Conservation (phyloP, 2,329 filamentous ascomycete genomes). For the Neodidymelliopsis sp. region DNA sequence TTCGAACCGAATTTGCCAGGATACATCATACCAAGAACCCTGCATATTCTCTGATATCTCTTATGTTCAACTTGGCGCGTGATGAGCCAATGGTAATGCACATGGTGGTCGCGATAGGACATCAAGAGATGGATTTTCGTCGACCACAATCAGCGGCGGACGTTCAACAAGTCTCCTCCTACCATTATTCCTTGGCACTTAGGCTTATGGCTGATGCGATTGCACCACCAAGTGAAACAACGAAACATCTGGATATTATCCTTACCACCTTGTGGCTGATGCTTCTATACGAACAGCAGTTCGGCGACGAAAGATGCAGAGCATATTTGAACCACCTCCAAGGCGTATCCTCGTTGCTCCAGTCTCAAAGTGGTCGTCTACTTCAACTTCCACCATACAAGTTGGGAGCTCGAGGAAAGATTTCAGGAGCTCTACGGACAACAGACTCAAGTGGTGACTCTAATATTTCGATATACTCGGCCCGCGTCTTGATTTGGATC, state of each 20-base stretch:
- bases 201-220: constrained; percentile 40
- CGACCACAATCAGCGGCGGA: constrained; percentile 6
- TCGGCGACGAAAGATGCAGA: constrained; percentile 44
- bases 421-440: background rate
- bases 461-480: constrained; percentile 43
- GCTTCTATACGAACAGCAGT: constrained; percentile 51
- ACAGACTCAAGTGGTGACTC: constrained; percentile 1
- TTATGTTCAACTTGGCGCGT: constrained; percentile 47
- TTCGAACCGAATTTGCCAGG: constrained; percentile 47
- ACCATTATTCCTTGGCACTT: constrained; percentile 46
- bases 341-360: constrained; percentile 43
- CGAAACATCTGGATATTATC: constrained; percentile 42
- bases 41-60: constrained; percentile 46
- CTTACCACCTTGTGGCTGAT: constrained; percentile 47
- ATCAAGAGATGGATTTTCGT: constrained; percentile 41
- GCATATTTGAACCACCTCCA: constrained; percentile 45
- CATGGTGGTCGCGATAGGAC: constrained; percentile 46
- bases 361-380: constrained; percentile 20
- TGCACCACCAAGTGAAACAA: constrained; percentile 22
- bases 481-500: constrained; percentile 47
- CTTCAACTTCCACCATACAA: constrained; percentile 12
- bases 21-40: constrained; percentile 50
- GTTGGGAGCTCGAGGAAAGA: constrained; percentile 1
- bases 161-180: constrained; percentile 9
- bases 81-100: constrained; percentile 49